phyloP scores from a whole-genome alignment of 208 protist genomes.

The Borovskyia barvae region DNA sequence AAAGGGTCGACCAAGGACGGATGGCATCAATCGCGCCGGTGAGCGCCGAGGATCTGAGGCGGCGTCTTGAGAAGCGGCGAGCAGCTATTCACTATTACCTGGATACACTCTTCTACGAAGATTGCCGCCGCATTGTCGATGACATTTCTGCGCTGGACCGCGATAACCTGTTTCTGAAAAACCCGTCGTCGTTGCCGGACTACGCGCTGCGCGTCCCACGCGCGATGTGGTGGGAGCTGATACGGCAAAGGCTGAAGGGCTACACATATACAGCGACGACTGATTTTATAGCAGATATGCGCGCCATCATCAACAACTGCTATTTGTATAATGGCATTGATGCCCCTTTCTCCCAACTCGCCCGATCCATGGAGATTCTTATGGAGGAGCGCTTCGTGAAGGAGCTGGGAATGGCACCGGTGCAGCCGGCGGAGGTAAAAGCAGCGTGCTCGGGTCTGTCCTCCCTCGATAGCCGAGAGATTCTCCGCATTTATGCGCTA shows the following conservation, averaged over 20 bases:
- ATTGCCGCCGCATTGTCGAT: conserved; percentile 45
- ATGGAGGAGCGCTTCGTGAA: conserved; percentile 87
- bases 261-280: conserved; percentile 57
- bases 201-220: conserved; percentile 41
- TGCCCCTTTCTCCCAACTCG: conserved; percentile 39
- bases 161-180: conserved; percentile 42
- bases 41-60: conserved; percentile 22
- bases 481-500: conserved; percentile 41
- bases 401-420: conserved; percentile 47
- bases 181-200: conserved; percentile 49
- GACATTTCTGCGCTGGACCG: conserved; percentile 34
- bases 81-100: conserved; percentile 51
- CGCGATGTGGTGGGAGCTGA: conserved; percentile 71
- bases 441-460: conserved; percentile 29
- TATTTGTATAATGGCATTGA: conserved; percentile 70
- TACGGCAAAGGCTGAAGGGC: conserved; percentile 49
- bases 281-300: conserved; percentile 83
- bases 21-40: conserved; percentile 5
- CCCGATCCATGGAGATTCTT: conserved; percentile 52
- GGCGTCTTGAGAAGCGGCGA: conserved; percentile 54
- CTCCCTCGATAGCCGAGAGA: conserved; percentile 19
- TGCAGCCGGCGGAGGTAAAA: conserved; percentile 35
- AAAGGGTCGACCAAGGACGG: too few relatives aligned
- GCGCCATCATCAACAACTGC: conserved; percentile 76
- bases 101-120: conserved; percentile 59